These are phyloP conservation scores for Pyrrhoderma lamaoense DNA, from an alignment of 1,284 basidiomycete genomes.

Conservation along the genomic window DNA sequence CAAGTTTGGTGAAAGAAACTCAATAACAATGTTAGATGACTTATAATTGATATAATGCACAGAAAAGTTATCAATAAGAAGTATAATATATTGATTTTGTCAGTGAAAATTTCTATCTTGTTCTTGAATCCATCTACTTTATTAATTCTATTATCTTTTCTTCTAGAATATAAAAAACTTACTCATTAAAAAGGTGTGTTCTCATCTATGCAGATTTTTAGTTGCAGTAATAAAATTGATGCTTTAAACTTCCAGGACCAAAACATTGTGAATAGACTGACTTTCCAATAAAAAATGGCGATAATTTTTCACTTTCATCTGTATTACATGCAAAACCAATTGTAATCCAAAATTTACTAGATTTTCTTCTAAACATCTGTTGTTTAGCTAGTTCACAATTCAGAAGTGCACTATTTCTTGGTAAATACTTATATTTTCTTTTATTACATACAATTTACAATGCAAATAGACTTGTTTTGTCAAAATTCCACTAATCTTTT, in stretches of 20 bases:
- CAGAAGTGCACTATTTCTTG: slow-evolving; percentile 22
- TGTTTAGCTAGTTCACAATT: slow-evolving; percentile 27
- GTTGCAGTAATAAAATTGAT: slow-evolving; percentile 28
- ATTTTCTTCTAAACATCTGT: slow-evolving; percentile 28
- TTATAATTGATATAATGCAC: slow-evolving; percentile 13
- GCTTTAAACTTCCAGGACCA: slow-evolving; percentile 19
- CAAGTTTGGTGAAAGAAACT: slow-evolving; percentile 23
- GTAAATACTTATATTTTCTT: not conserved
- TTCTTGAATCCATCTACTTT: slow-evolving; percentile 22
- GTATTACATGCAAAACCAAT: slow-evolving; percentile 27
- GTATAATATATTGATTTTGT: slow-evolving; percentile 4
- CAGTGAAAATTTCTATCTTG: slow-evolving; percentile 21
- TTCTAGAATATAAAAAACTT: slow-evolving; percentile 12
- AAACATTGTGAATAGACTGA: slow-evolving; percentile 26
- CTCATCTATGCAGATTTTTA: slow-evolving; percentile 34
- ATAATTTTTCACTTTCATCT: slow-evolving; percentile 26
- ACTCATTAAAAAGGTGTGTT: slow-evolving; percentile 29
- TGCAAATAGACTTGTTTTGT: slow-evolving; percentile 31
- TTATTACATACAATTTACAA: slow-evolving; percentile 17
- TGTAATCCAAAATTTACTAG: slow-evolving; percentile 27
- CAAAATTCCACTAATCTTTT: slow-evolving; percentile 29
- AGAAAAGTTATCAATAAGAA: slow-evolving; percentile 14
- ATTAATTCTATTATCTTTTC: slow-evolving; percentile 2
- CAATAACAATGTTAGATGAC: slow-evolving; percentile 23
- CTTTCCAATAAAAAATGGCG: slow-evolving; percentile 30